A percentile compares a stretch with the other conserved stretches of the same genome.
Conservation (phyloP, 306 rosid genomes). For the Pyrus communis region DNA sequence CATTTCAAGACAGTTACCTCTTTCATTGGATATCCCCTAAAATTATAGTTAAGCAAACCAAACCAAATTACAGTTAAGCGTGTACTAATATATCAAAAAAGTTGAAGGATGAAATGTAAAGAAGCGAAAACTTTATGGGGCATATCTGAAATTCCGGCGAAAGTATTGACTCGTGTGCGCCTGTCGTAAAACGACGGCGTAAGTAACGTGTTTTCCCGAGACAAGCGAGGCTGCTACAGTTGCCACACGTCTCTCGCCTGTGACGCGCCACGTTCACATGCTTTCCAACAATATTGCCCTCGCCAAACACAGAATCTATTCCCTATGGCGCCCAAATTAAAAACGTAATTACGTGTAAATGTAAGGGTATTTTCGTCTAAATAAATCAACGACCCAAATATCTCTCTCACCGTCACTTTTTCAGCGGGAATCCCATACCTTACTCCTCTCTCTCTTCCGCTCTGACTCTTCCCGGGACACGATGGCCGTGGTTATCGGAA, state of each 20-base stretch:
- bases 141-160: not conserved
- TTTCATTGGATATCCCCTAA: too few species aligned
- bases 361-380: constrained; percentile 21
- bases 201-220: constrained; percentile 2
- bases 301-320: not conserved
- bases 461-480: not conserved
- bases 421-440: constrained; percentile 28
- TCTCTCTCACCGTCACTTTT: constrained; percentile 16
- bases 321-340: fast-evolving
- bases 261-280: constrained; percentile 23
- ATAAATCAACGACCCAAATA: constrained; percentile 22
- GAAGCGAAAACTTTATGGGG: too few species aligned
- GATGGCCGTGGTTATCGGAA: constrained; percentile 71
- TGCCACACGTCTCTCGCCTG: constrained; percentile 35
- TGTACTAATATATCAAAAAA: not conserved
- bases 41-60: too few species aligned
- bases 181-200: not conserved
- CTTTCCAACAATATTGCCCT: not conserved
- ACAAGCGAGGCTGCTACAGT: not conserved
- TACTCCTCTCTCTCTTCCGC: not conserved
- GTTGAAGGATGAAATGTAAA: not conserved
- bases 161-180: not conserved
- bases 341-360: not conserved
- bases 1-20: too few species aligned
- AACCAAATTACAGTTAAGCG: too few species aligned